Evolutionary conservation across 306 rosid genomes (phyloP).

Genomic region (Castanea sativa): DNA sequence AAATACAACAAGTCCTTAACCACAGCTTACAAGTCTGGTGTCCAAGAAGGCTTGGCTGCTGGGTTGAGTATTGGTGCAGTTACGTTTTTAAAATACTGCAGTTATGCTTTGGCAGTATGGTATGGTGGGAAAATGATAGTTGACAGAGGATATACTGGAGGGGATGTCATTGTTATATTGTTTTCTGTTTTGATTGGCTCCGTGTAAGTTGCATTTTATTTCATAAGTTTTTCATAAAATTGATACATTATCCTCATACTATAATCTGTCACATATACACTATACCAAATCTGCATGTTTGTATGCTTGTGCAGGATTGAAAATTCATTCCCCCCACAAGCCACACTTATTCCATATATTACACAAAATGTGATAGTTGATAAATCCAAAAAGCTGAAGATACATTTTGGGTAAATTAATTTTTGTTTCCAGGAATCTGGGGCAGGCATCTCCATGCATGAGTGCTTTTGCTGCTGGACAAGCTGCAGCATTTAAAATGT

Average conservation of each 20-base stretch:
- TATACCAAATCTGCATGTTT: neutral
- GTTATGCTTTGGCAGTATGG: conserved; percentile 75
- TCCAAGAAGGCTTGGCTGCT: conserved; percentile 64
- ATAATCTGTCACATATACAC: neutral
- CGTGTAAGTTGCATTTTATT: conserved; percentile 44
- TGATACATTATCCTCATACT: neutral
- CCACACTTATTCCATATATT: neutral
- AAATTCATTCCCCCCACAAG: neutral
- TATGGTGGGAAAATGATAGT: conserved; percentile 75
- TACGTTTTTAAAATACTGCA: conserved; percentile 30
- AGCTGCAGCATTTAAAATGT: conserved; percentile 91
- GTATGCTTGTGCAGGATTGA: no score
- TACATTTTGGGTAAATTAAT: neutral
- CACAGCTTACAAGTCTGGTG: conserved; percentile 51
- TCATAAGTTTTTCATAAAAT: neutral
- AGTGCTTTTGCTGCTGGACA: conserved; percentile 79
- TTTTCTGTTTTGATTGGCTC: conserved; percentile 64
- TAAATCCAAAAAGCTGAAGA: no score
- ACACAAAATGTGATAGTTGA: no score
- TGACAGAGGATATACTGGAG: conserved; percentile 75
- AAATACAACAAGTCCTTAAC: conserved; percentile 53
- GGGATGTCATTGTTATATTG: conserved; percentile 58
- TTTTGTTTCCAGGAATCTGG: conserved; percentile 52
- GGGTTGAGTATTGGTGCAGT: conserved; percentile 60
- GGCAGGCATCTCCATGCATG: conserved; percentile 84